phyloP scores from a whole-genome alignment of 192 early-diverging fungal species.

The Lunasporangiospora selenospora region DNA sequence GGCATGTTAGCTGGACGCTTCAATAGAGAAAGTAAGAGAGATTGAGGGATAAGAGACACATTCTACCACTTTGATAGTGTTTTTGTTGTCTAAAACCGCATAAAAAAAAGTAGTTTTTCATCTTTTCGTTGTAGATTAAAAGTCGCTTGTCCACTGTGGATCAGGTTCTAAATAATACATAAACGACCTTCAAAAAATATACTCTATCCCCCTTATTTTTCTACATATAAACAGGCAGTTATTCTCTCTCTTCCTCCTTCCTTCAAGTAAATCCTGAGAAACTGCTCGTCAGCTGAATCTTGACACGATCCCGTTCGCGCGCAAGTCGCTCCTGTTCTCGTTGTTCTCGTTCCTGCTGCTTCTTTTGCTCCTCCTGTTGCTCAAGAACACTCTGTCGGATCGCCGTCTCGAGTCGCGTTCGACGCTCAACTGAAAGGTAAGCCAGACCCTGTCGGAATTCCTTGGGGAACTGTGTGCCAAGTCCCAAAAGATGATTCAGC shows the following conservation, averaged over 20 bases:
- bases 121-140: too few relatives aligned
- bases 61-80: too few relatives aligned
- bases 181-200: too few relatives aligned
- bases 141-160: too few relatives aligned
- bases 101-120: too few relatives aligned
- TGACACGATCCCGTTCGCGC: constrained; percentile 27
- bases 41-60: background rate
- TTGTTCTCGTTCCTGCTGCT: constrained; percentile 41
- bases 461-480: constrained; percentile 48
- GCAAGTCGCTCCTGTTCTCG: constrained; percentile 32
- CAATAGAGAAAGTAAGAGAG: background rate
- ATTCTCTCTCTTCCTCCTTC: background rate
- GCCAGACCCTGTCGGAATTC: constrained; percentile 53
- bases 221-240: background rate
- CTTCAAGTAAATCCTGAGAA: constrained; percentile 40
- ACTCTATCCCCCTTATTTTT: too few relatives aligned
- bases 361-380: constrained; percentile 50
- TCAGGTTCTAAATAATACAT: too few relatives aligned
- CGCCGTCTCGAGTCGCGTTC: constrained; percentile 56
- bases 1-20: constrained; percentile 29
- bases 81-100: too few relatives aligned
- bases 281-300: constrained; percentile 42
- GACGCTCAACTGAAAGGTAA: constrained; percentile 35
- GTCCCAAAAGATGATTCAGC: constrained; percentile 47
- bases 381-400: constrained; percentile 54